phyloP scores from a whole-genome alignment of 495 filamentous ascomycete genomes.

The Aspergillus taichungensis region DNA sequence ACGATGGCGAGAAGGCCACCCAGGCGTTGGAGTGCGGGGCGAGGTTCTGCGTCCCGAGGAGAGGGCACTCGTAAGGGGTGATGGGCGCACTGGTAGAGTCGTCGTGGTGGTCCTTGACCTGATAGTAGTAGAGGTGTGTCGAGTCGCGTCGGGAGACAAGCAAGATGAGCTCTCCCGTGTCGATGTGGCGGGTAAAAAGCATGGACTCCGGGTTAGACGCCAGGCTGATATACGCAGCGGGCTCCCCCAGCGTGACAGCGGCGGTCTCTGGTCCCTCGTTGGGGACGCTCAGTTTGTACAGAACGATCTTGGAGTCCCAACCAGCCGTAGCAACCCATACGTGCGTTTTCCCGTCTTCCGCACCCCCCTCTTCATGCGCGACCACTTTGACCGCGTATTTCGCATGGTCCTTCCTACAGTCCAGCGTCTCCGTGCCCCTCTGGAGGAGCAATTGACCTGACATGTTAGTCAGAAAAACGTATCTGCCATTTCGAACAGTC shows the following conservation, averaged over 20 bases:
- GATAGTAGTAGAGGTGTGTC: slow-evolving; percentile 53
- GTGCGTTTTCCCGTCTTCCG: not conserved
- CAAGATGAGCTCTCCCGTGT: slow-evolving; percentile 36
- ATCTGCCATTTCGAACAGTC: slow-evolving; percentile 22
- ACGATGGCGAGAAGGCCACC: slow-evolving; percentile 54
- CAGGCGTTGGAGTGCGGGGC: slow-evolving; percentile 57
- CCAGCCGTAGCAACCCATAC: slow-evolving; percentile 53
- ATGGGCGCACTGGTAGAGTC: not conserved
- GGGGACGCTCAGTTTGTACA: slow-evolving; percentile 36
- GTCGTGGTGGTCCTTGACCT: too few relatives aligned
- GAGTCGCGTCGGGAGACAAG: slow-evolving; percentile 53
- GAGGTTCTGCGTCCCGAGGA: slow-evolving; percentile 51
- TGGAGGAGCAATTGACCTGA: slow-evolving; percentile 50
- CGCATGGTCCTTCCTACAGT: slow-evolving; percentile 46
- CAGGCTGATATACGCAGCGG: slow-evolving; percentile 41
- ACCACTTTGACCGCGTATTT: slow-evolving; percentile 56
- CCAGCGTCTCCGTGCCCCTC: slow-evolving; percentile 28
- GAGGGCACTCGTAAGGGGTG: slow-evolving; percentile 19
- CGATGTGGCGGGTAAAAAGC: slow-evolving; percentile 43
- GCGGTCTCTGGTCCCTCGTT: slow-evolving; percentile 4
- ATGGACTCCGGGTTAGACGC: slow-evolving; percentile 55
- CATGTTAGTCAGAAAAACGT: slow-evolving; percentile 48
- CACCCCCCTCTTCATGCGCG: slow-evolving; percentile 21
- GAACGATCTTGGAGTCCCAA: slow-evolving; percentile 52
- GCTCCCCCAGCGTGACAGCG: slow-evolving; percentile 20